Evolutionary conservation across 129 eudicot species (phyloP).

Genomic region (Flaveria trinervia): DNA sequence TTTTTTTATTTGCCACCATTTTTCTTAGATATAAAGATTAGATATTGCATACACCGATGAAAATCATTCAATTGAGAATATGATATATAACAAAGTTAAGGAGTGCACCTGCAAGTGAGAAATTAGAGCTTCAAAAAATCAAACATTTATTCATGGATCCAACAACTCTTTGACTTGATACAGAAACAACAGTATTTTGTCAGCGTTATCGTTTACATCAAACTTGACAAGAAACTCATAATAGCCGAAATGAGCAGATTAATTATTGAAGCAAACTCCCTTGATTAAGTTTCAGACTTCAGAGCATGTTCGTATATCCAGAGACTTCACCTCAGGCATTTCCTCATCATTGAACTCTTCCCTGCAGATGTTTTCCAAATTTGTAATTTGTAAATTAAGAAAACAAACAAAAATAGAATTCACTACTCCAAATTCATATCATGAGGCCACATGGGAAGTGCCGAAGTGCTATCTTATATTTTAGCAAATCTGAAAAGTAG

Average conservation of each 20-base stretch:
- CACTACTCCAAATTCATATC: background rate
- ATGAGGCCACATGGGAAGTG: background rate
- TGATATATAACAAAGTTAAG: constrained; percentile 7
- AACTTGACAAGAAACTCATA: constrained; percentile 22
- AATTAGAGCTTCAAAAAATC: constrained; percentile 27
- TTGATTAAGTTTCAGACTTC: constrained; percentile 16
- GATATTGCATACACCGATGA: background rate
- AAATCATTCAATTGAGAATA: background rate
- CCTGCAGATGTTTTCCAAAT: constrained; percentile 35
- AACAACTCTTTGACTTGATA: constrained; percentile 29
- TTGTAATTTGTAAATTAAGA: background rate
- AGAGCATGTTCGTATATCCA: constrained; percentile 57
- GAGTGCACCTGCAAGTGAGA: constrained; percentile 15
- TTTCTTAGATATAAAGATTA: too few relatives aligned
- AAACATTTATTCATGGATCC: constrained; percentile 38
- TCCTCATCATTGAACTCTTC: constrained; percentile 67
- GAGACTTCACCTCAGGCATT: constrained; percentile 60
- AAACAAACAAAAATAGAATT: background rate
- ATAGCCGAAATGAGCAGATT: constrained; percentile 29
- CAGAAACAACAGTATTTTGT: constrained; percentile 21
- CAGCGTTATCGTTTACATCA: constrained; percentile 12
- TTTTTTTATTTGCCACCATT: too few relatives aligned
- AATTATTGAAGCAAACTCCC: constrained; percentile 31
- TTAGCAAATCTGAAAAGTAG: background rate
- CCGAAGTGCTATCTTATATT: background rate